phyloP scores from a whole-genome alignment of 139 green algal genomes.

The Coelastrella sp. region DNA sequence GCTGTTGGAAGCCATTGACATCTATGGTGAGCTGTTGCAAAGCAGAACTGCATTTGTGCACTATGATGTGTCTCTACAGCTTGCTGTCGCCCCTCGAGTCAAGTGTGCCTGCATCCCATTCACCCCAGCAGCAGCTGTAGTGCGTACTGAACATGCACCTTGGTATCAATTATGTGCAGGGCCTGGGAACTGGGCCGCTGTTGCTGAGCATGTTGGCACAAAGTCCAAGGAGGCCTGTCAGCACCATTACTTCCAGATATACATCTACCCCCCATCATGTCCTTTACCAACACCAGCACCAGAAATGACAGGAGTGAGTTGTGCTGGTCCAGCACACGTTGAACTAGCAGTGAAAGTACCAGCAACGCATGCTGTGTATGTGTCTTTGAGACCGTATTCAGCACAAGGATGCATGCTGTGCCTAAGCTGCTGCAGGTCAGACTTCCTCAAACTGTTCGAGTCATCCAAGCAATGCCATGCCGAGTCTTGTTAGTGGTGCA shows the following conservation, averaged over 20 bases:
- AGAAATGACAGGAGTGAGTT: slow-evolving; percentile 61
- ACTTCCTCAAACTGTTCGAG: no score
- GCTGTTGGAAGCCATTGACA: slow-evolving; percentile 93
- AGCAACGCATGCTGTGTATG: background rate
- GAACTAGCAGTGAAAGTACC: background rate
- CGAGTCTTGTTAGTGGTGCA: no score
- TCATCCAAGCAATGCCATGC: no score
- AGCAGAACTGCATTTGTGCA: background rate
- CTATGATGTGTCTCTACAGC: background rate
- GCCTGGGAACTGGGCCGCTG: slow-evolving; percentile 92
- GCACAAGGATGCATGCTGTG: no score
- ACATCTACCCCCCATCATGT: slow-evolving; percentile 76
- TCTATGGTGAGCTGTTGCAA: slow-evolving; percentile 27
- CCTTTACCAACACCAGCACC: slow-evolving; percentile 72
- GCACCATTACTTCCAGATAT: slow-evolving; percentile 87
- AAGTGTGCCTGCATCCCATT: background rate
- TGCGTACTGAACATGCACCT: background rate
- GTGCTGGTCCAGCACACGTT: background rate
- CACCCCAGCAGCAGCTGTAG: background rate
- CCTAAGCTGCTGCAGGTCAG: no score
- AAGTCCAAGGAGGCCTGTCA: slow-evolving; percentile 80
- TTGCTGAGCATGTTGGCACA: slow-evolving; percentile 88
- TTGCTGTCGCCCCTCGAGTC: background rate
- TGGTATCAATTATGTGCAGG: slow-evolving; percentile 51
- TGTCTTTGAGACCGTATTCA: background rate